phyloP scores from a whole-genome alignment of 768 basidiomycete species.

The Neoboletus magnificus region DNA sequence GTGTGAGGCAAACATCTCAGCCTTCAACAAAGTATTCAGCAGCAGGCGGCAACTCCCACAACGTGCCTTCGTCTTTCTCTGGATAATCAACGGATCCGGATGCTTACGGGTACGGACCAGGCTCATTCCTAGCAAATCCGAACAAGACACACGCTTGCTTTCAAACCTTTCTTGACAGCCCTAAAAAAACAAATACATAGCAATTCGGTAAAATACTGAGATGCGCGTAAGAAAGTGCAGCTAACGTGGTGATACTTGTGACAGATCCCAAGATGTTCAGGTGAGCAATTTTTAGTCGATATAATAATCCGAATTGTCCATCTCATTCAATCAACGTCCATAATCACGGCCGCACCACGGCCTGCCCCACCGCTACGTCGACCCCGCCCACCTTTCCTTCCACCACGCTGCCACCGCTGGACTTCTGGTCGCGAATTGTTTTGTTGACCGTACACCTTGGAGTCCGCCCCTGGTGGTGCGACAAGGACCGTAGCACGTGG shows the following conservation, averaged over 20 bases:
- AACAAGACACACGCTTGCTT: background rate
- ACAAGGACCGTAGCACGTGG: constrained; percentile 68
- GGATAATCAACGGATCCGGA: background rate
- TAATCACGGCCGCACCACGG: constrained; percentile 12
- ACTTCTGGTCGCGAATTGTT: constrained; percentile 21
- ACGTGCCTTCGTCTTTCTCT: too few relatives aligned
- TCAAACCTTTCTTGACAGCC: too few relatives aligned
- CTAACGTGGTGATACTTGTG: constrained; percentile 11
- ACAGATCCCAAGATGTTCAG: constrained; percentile 11
- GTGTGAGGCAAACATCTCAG: background rate
- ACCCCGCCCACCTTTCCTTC: constrained; percentile 21
- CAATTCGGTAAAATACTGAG: constrained; percentile 26
- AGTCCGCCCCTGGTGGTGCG: constrained; percentile 63
- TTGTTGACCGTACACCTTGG: constrained; percentile 46
- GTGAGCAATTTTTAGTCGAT: constrained; percentile 9
- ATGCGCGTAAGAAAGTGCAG: constrained; percentile 18
- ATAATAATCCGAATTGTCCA: background rate
- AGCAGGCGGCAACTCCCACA: background rate
- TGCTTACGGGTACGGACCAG: too few relatives aligned
- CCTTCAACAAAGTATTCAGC: background rate
- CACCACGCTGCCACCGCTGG: constrained; percentile 29
- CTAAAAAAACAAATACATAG: constrained; percentile 21
- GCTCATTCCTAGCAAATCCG: too few relatives aligned
- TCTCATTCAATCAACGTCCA: constrained; percentile 29
- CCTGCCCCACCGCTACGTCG: constrained; percentile 23